Conservation (phyloP, 148 eudicot species). For the Euryodendron excelsum region DNA sequence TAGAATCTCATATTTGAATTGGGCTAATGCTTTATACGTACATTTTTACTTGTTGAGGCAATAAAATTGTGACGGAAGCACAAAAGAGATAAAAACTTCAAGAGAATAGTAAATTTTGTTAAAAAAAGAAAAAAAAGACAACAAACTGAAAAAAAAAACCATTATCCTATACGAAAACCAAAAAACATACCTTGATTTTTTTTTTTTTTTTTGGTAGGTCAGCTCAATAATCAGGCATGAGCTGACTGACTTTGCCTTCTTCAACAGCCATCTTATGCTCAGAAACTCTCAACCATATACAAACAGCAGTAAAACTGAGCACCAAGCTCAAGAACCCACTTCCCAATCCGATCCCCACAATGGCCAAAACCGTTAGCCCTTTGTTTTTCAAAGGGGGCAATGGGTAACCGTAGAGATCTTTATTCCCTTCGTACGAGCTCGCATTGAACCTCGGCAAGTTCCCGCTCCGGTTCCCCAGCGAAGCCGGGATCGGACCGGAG, state of each 20-base stretch:
- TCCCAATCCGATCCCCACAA: conserved; percentile 65
- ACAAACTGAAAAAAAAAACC: not conserved
- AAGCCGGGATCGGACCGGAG: conserved; percentile 50
- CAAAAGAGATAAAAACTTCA: too few relatives aligned
- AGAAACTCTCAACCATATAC: conserved; percentile 57
- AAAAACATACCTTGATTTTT: not conserved
- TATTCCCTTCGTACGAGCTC: conserved; percentile 48
- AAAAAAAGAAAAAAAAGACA: not conserved
- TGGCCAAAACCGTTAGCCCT: conserved; percentile 46
- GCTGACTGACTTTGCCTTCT: conserved; percentile 51
- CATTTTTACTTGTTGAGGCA: conserved; percentile 9
- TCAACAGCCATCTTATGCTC: conserved; percentile 44
- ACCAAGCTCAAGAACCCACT: conserved; percentile 62
- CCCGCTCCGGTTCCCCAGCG: conserved; percentile 42
- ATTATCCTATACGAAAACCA: not conserved
- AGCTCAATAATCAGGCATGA: conserved; percentile 59
- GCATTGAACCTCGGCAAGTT: conserved; percentile 42
- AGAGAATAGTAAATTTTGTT: not conserved
- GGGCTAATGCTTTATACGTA: conserved; percentile 8
- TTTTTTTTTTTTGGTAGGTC: not conserved
- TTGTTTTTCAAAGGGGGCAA: conserved; percentile 29
- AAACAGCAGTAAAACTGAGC: conserved; percentile 55
- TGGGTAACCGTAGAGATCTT: conserved; percentile 55
- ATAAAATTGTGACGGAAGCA: not conserved
- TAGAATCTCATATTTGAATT: conserved; percentile 8